A percentile compares a stretch with the other conserved stretches of the same genome.
Conservation (phyloP, 192 early-diverging fungal genomes). For the Backusella westeae region DNA sequence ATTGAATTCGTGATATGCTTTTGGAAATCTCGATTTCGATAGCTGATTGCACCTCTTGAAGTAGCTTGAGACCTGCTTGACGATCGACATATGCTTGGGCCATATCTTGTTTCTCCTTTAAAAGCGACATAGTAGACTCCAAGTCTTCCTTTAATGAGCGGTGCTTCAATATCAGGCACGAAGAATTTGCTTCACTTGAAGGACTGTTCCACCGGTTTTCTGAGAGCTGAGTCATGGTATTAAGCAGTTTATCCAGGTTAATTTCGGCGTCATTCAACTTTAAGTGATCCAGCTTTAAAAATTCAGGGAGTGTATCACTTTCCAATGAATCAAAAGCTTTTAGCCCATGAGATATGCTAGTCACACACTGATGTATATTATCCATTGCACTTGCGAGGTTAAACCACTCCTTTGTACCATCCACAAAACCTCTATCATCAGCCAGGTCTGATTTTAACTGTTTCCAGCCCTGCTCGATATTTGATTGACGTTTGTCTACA, state of each 20-base stretch:
- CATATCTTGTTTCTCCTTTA: neutral
- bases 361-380: neutral
- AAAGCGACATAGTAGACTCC: neutral
- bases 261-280: neutral
- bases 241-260: neutral
- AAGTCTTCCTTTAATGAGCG: neutral
- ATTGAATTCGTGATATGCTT: neutral
- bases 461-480: neutral
- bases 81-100: neutral
- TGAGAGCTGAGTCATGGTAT: neutral
- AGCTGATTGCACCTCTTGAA: neutral
- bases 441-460: neutral
- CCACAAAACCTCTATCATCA: neutral
- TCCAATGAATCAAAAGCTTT: neutral
- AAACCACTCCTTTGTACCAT: neutral
- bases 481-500: neutral
- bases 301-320: neutral
- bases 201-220: neutral
- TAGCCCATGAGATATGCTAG: neutral
- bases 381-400: neutral
- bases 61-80: neutral
- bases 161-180: neutral
- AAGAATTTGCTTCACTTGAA: neutral
- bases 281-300: neutral
- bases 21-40: neutral